Evolutionary conservation across 2,329 filamentous ascomycete species (phyloP), one percentile per base, ranked within the genome.

Genomic region (Plenodomus biglobosus): DNA sequence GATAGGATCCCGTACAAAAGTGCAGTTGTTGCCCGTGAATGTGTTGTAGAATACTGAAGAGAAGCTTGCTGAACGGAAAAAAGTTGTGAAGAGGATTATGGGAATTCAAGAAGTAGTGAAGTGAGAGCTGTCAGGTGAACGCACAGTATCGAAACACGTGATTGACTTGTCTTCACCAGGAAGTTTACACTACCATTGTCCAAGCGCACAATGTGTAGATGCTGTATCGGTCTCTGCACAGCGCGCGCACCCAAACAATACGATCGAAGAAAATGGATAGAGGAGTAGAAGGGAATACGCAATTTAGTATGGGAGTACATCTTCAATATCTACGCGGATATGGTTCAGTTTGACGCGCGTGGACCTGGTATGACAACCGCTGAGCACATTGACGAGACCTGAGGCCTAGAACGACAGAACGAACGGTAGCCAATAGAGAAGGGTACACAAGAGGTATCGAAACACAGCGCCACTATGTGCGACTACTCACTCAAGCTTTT

Each of bases 381-480:
- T 50, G 50, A 46, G 43, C 55, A 53, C 42, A 46, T 55, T 50
- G 57, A 43, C 51, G 52, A 53, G 45, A 46, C 57, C 42, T 44
- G 50, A 47, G 56, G 48, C 53, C 52, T 49, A 58, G 55, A 62
- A 47, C 50, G 47, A 49, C 52, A 59, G 64, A 61, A 60, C 44
- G 41, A 44, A 63, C 59, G 46, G 51, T 51, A 67, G 57, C 69
- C 69, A 72, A 72, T 72, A 50, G 58, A 66, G 57, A 55, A 42
- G 38, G 44, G 45, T 50, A 54, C 50, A 46, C 45, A 45, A 45
- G 39, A 53, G 50, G 53, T 48, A 49, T 63, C 67, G 66, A 71
- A 72, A 71, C 69, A 52, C 56, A 58, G 60, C 61, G 63, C 66
- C 61, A 68, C 62, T 52, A 51, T 59, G 62, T 56, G 55, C 55